Base-by-base conservation (phyloP, 768 basidiomycete genomes). In the Auriscalpium orientale region DNA sequence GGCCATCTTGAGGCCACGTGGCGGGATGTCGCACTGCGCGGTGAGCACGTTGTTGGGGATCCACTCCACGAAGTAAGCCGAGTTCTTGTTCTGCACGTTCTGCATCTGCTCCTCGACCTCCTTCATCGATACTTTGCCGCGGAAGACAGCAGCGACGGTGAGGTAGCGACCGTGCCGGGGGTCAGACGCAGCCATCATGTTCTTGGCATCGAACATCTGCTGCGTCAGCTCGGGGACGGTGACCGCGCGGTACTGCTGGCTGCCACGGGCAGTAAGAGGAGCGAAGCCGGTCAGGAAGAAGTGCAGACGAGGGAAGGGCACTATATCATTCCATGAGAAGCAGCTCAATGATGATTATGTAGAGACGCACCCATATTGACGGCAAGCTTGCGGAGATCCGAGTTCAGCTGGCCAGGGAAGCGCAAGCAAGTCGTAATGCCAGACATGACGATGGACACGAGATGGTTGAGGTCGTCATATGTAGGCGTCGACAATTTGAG, bases 391-490 rank as follows among this genome's bases (percentile, higher is more conserved):
- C 97, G 82, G 55, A 99, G 81, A 70, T 99, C 97, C 38, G 94
- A 95, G 84, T 98, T 99, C 67, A 98, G 85, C 72, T 98, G 97
- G 78, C 97, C 97, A 68, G 97, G 97, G 93, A 99, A 99, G 62
- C 97, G 94, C 75, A 98, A 78, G 74, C 92, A 98, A 60, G 95
- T 98, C 10, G 95, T 98, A 70, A 98, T 91, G 74, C 95, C 95
- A 48, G 91, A 93, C 95, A 99, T 98, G 68, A 98, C 95, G 64
- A 95, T 82, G 33, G 94, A 97, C 49, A 99, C 95, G 56, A 98
- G 84, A 70, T 95, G 91, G 82, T 98, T 98, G 61, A 98, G 87
- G 71, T 98, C 94, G 63, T 93, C 95, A 71, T 98, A 97, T 1
- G 93, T 94, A 36, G 97, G 97, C 49, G 91, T 90, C 47, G 86